Percentiles rank a stretch among this genome's conserved stretches.
These are phyloP conservation scores for Radiomyces spectabilis DNA, from an alignment of 192 early-diverging fungal genomes.

Conservation along the genomic window DNA sequence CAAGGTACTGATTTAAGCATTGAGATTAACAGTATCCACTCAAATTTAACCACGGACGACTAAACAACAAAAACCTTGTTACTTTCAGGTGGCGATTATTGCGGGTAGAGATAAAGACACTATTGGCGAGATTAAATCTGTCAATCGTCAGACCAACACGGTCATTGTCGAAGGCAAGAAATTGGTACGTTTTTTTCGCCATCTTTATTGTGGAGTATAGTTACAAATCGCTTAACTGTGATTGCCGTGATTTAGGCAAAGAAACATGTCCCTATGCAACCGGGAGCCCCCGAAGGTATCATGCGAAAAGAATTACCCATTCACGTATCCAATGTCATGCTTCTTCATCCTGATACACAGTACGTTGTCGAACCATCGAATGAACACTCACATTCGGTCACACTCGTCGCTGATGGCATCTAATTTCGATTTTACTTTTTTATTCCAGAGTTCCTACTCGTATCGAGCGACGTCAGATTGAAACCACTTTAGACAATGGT, in stretches of 20 bases:
- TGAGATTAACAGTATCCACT: no score
- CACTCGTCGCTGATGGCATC: no score
- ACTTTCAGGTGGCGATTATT: slow-evolving; percentile 28
- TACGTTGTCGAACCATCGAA: no score
- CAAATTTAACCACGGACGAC: neutral
- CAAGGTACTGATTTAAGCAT: no score
- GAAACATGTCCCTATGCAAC: slow-evolving; percentile 32
- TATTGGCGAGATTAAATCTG: slow-evolving; percentile 31
- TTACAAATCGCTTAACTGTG: no score
- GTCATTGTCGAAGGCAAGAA: slow-evolving; percentile 32
- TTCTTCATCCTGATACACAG: slow-evolving; percentile 36
- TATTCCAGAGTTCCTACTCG: slow-evolving; percentile 13
- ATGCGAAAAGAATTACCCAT: slow-evolving; percentile 30
- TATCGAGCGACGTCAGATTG: slow-evolving; percentile 20
- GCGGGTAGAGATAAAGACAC: slow-evolving; percentile 33
- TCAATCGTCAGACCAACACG: slow-evolving; percentile 21
- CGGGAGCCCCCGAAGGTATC: slow-evolving; percentile 27
- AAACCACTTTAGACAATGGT: slow-evolving; percentile 17
- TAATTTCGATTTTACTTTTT: slow-evolving; percentile 4
- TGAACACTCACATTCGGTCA: no score
- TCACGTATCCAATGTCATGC: slow-evolving; percentile 40
- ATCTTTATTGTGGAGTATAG: neutral
- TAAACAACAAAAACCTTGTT: neutral
- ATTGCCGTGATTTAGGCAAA: slow-evolving; percentile 20
- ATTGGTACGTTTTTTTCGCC: slow-evolving; percentile 8